phyloP scores from a whole-genome alignment of 192 early-diverging fungal species.

The Anaeromyces robustus region DNA sequence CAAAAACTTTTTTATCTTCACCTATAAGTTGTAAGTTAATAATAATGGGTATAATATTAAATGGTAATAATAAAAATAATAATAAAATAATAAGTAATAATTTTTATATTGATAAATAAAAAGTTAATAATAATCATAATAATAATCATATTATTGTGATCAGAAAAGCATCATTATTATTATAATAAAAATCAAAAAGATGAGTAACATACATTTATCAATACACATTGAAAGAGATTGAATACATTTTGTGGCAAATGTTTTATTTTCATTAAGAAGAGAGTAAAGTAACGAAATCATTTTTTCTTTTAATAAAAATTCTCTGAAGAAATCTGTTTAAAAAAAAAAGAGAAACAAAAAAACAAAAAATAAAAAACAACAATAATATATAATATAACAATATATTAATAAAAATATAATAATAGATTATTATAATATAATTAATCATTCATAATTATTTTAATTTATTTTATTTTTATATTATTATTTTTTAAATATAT shows the following conservation, averaged over 20 bases:
- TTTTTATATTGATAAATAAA: no score
- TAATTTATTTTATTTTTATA: slow-evolving; percentile 17
- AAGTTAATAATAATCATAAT: no score
- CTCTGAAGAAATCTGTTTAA: slow-evolving; percentile 4
- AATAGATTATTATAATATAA: slow-evolving; percentile 4
- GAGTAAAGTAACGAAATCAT: slow-evolving; percentile 8
- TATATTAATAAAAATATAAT: slow-evolving; percentile 11
- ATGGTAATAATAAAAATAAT: no score
- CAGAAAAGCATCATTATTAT: no score
- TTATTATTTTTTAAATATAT: slow-evolving; percentile 13
- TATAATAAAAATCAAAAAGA: no score
- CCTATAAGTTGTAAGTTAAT: neutral
- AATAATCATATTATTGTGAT: no score
- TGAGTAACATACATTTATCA: neutral
- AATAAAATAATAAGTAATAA: no score
- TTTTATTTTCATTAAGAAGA: slow-evolving; percentile 12
- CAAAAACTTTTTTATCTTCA: neutral
- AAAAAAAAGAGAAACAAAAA: slow-evolving; percentile 2
- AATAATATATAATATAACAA: neutral
- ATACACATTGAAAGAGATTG: neutral
- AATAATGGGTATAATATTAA: no score
- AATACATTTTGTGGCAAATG: neutral
- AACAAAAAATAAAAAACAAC: neutral
- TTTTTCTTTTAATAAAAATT: slow-evolving; percentile 7
- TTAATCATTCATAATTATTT: neutral